Conservation (phyloP, 495 filamentous ascomycete species). For the Cenococcum geophilum region DNA sequence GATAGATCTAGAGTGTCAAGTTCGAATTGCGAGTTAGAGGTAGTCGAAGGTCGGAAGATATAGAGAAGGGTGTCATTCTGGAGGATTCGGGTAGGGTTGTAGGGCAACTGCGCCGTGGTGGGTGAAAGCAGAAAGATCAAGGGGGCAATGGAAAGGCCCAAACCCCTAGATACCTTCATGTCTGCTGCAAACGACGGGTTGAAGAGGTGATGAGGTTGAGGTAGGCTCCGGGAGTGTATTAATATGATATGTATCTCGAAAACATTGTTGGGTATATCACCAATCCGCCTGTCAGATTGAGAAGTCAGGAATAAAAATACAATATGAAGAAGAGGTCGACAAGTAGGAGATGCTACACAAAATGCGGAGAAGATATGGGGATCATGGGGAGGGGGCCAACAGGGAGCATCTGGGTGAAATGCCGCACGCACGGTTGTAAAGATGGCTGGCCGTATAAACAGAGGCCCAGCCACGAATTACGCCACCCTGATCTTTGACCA, state of each 20-base stretch:
- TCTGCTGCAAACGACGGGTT: conserved; percentile 4
- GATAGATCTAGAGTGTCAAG: conserved; percentile 63
- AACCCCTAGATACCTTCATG: conserved; percentile 5
- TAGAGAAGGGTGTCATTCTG: conserved; percentile 51
- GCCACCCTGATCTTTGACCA: not conserved
- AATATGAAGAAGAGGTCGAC: not conserved
- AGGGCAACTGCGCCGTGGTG: conserved; percentile 49
- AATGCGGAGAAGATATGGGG: conserved; percentile 1
- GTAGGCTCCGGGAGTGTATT: not conserved
- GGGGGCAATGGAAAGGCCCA: conserved; percentile 16
- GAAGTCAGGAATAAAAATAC: not conserved
- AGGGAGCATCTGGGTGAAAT: not conserved
- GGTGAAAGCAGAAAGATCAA: conserved; percentile 10
- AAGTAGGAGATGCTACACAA: not conserved
- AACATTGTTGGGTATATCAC: not conserved
- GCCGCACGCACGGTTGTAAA: not conserved
- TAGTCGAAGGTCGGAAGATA: conserved; percentile 50
- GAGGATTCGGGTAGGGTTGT: conserved; percentile 64
- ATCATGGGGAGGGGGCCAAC: not conserved
- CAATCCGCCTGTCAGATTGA: not conserved
- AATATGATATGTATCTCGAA: not conserved
- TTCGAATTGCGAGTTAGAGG: conserved; percentile 40
- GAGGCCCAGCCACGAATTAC: conserved; percentile 8
- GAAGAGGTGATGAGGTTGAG: not conserved
- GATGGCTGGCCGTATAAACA: conserved; percentile 4